Evolutionary conservation across 768 basidiomycete genomes (phyloP).

Genomic region (Amyloporia xantha): DNA sequence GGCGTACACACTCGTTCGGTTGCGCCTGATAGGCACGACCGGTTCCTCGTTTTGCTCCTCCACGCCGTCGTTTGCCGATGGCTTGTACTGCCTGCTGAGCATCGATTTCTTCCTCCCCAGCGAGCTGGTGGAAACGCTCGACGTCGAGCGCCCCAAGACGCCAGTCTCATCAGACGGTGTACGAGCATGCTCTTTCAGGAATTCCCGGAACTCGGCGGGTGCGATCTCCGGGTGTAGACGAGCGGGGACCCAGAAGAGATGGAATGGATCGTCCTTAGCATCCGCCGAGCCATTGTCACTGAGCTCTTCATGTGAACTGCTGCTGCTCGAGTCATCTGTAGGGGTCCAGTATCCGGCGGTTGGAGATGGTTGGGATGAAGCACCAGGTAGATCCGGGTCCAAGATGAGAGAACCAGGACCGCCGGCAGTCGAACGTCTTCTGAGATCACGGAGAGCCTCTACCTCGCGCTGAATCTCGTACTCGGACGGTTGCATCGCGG

Average conservation of each 20-base stretch:
- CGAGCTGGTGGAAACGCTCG: constrained; percentile 33
- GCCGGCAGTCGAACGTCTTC: constrained; percentile 70
- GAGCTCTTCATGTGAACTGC: constrained; percentile 36
- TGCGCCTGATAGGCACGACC: constrained; percentile 63
- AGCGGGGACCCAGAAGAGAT: constrained; percentile 98
- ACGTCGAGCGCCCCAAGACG: constrained; percentile 35
- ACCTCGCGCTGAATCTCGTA: constrained; percentile 86
- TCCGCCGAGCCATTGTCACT: constrained; percentile 29
- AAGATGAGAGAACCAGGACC: constrained; percentile 78
- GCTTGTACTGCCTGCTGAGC: constrained; percentile 91
- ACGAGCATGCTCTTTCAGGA: constrained; percentile 89
- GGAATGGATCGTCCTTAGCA: constrained; percentile 68
- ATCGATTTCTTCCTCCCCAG: constrained; percentile 88
- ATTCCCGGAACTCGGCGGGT: constrained; percentile 90
- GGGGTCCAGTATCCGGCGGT: constrained; percentile 26
- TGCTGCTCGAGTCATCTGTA: constrained; percentile 36
- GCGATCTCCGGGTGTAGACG: constrained; percentile 96
- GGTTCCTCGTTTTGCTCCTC: constrained; percentile 58
- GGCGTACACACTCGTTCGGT: constrained; percentile 58
- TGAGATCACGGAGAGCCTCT: constrained; percentile 77
- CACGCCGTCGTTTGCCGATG: constrained; percentile 67
- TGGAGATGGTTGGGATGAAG: constrained; percentile 42
- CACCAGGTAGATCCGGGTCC: constrained; percentile 86
- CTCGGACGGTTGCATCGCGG: constrained; percentile 62
- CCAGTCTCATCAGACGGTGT: constrained; percentile 40